Evolutionary conservation across 2,329 filamentous ascomycete species (phyloP), one percentile per base, ranked within the genome.

Genomic region (Cladosporium sp.): DNA sequence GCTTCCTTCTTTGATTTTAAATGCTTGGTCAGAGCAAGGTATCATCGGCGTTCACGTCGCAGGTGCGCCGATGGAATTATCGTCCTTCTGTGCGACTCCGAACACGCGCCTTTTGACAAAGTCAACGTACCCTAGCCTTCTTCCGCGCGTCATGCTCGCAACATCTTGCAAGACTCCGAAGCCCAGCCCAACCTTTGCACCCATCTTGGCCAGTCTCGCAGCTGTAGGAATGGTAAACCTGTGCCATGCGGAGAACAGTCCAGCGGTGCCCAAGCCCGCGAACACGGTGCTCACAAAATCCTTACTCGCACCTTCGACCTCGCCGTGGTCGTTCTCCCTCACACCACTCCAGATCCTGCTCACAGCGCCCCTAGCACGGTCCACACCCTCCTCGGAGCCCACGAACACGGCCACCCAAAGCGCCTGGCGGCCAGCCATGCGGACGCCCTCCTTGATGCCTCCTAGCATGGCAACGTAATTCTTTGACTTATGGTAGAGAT

Each of bases 401-500:
- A 96, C 87, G 68, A 96, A 94, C 50, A 88, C 77, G 17, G 84
- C 81, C 2, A 85, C 89, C 83, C 92, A 92, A 45, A 88, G 77
- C 4, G 84, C 83, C 5, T 95, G 79, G 64, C 83, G 85, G 32
- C 77, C 71, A 1, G 88, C 91, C 80, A 94, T 90, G 63, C 82
- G 85, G 50, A 90, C 66, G 0, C 91, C 94, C 68, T 96, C 91
- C 53, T 84, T 84, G 17, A 95, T 77, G 0, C 89, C 93, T 5
- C 88, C 89, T 20, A 88, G 81, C 66, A 90, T 86, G 52, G 88
- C 83, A 67, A 91, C 85, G 77, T 99, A 97, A 74, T 96, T 97
- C 75, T 97, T 97, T 71, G 86, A 90, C 76, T 97, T 97, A 78
- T 97, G 93, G 74, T 99, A 99, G n/a, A 97, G 83, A 71, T 93